Evolutionary conservation across 257 asterid genomes (phyloP), one percentile per base, ranked within the genome.

Genomic region (Capsicum baccatum): DNA sequence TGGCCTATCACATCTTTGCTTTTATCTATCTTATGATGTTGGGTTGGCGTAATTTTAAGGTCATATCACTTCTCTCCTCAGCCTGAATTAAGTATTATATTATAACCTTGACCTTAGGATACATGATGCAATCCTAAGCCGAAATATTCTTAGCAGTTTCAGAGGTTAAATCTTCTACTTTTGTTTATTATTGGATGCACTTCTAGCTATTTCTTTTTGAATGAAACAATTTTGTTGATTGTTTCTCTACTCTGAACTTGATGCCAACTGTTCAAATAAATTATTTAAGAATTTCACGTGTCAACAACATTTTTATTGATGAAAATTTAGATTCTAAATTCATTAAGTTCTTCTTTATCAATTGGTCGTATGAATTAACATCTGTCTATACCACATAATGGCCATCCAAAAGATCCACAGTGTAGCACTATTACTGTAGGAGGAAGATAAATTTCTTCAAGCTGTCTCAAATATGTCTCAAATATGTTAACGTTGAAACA

Each of bases 401-500:
- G 98, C 97, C 64, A 87, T 96, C 4, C 94, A 96, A 85, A 94
- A 94, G 88, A 91, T 96, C 71, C 98, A 96, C 86, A 91, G 87
- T 89, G 93, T 94, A 79, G 96, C 98, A 54, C 74, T 94, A 59
- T 96, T 98, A 59, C 89, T 96, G 83, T 98, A 92, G 85, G 99
- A 94, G 86, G 98, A 96, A 89, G 98, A 96, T 82, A 89, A 89
- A 88, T 96, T 94, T 84, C 92, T 94, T 9, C 98, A 94, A 90
- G 95, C 96, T 76, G n/a, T n/a, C n/a, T n/a, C n/a, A n/a, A n/a
- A n/a, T n/a, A n/a, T n/a, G n/a, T n/a, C 87, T 92, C 98, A 13
- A 96, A 92, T 86, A 94, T 96, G 98, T 89, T 97, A 59, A 94
- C 94, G 60, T 84, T 96, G 84, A 89, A 98, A 86, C 99, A 96